Base-by-base conservation (phyloP, 1,139 yeast species). In the Magnusiomyces clavatus region DNA sequence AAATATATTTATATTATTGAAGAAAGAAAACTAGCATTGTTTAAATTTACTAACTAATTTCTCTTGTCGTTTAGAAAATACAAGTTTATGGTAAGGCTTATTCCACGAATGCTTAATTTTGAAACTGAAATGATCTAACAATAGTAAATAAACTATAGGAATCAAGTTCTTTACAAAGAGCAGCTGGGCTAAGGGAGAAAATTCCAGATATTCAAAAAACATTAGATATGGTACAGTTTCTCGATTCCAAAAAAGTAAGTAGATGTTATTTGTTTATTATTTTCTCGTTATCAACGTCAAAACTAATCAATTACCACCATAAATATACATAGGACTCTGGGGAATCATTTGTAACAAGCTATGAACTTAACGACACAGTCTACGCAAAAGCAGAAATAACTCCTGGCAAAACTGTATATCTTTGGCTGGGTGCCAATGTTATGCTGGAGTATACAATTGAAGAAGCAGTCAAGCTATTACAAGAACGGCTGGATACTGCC, bases 401-500 rank as follows among this genome's bases (percentile, higher is more conserved):
- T 17, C 75, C 80, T n/a, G 68, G 76, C 1, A 80, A 85, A 49
- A 73, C 73, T 16, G 98, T 92, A 1, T 81, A 81, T 58, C 75
- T 92, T 51, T 92, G 98, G 98, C 76, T 92, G 19, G 99, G 99
- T 11, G 69, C 99, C 1, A 96, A 90, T 62, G 94, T 92, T 17
- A 92, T 92, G 98, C 75, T 94, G 62, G 98, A 92, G 66, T 92
- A 92, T 66, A 90, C 96, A 4, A 74, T 88, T 39, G 85, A 80
- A 46, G 98, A 92, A 66, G 98, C 98, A 1, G 77, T 82, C 48
- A 82, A 74, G 35, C 74, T 94, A 61, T 73, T 94, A 55, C 65
- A 75, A 29, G 77, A 77, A 43, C 81, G 92, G 65, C 75, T 90
- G 57, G 69, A 68, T 31, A 78, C 79, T 39, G 90, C 95, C 37